Conservation (phyloP, 805 yeast genomes). For the Spathaspora gorwiae region DNA sequence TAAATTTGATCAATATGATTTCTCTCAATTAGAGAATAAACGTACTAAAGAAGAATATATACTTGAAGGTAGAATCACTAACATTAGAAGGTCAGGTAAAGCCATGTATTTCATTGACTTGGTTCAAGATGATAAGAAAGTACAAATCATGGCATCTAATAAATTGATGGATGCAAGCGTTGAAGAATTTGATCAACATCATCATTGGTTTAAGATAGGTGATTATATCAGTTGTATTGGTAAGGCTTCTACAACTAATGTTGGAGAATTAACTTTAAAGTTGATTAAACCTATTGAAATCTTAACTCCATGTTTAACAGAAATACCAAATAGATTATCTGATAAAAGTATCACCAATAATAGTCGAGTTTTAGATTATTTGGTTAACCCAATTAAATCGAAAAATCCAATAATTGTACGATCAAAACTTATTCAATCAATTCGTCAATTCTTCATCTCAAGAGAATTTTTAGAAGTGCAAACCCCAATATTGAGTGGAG, state of each 20-base stretch:
- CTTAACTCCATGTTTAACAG: constrained; percentile 58
- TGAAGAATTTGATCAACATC: constrained; percentile 39
- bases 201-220: constrained; percentile 55
- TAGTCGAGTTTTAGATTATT: constrained; percentile 70
- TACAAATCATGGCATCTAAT: constrained; percentile 62
- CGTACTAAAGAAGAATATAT: constrained; percentile 2
- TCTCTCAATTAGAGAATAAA: constrained; percentile 6
- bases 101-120: constrained; percentile 68
- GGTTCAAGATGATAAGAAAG: constrained; percentile 49
- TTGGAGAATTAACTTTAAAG: constrained; percentile 74
- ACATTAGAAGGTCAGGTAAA: constrained; percentile 63
- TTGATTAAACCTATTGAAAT: constrained; percentile 45
- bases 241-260: constrained; percentile 66
- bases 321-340: constrained; percentile 53
- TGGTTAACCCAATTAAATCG: constrained; percentile 49
- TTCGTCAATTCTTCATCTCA: constrained; percentile 54
- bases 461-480: constrained; percentile 73
- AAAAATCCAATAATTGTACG: constrained; percentile 47
- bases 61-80: constrained; percentile 52
- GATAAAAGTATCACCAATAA: constrained; percentile 55
- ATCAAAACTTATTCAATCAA: constrained; percentile 46
- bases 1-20: constrained; percentile 7
- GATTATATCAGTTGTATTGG: constrained; percentile 70
- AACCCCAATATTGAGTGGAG: constrained; percentile 77
- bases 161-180: constrained; percentile 39